phyloP scores from a whole-genome alignment of 345 rosid species.

The Arabidopsis suecica region DNA sequence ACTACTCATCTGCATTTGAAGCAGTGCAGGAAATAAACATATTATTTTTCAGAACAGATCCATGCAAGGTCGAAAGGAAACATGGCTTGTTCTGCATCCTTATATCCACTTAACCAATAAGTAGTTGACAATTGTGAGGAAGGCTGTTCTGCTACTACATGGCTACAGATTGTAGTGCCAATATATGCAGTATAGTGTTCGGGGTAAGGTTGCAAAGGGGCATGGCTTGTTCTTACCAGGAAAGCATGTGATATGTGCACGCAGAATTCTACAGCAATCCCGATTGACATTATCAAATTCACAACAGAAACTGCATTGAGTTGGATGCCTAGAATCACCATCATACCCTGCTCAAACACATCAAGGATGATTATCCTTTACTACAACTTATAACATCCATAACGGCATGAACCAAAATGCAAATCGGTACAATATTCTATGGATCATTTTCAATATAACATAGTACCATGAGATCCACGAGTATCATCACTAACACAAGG shows the following conservation, averaged over 20 bases:
- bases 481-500: constrained; percentile 83
- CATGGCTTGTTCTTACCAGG: constrained; percentile 61
- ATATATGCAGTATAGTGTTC: constrained; percentile 26
- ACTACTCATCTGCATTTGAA: constrained; percentile 63
- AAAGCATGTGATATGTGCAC: constrained; percentile 91
- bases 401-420: constrained; percentile 22
- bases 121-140: background rate
- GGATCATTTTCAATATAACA: background rate
- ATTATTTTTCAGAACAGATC: constrained; percentile 10
- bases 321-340: constrained; percentile 90
- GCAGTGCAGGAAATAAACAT: constrained; percentile 28
- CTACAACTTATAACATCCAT: constrained; percentile 13
- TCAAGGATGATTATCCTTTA: constrained; percentile 26
- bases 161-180: constrained; percentile 13
- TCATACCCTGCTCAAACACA: constrained; percentile 71
- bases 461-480: constrained; percentile 86
- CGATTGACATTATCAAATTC: constrained; percentile 92
- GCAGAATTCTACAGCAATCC: constrained; percentile 95
- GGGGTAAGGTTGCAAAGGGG: constrained; percentile 35
- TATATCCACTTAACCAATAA: constrained; percentile 12
- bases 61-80: constrained; percentile 9
- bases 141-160: constrained; percentile 22
- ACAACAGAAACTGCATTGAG: constrained; percentile 96
- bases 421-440: constrained; percentile 13
- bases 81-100: constrained; percentile 31